A percentile compares a stretch with the other conserved stretches of the same genome.
phyloP scores from a whole-genome alignment of 108 stramenopile species.

The Chaetoceros tenuissimus region DNA sequence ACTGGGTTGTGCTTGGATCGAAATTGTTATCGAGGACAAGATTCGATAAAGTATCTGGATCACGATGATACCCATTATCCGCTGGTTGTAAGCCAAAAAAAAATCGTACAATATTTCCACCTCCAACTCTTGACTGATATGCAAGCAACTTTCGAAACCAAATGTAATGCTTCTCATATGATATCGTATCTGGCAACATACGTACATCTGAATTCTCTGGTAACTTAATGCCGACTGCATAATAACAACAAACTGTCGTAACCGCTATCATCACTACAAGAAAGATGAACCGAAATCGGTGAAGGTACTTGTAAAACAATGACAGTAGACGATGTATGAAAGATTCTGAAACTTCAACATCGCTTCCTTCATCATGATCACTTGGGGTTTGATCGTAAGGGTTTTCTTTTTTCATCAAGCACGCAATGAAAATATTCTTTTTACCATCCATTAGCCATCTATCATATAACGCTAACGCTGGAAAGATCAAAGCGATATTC shows the following conservation, averaged over 20 bases:
- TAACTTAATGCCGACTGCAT: not conserved
- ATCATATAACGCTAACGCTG: constrained; percentile 49
- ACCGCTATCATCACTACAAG: not conserved
- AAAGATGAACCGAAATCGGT: not conserved
- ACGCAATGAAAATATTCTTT: not conserved
- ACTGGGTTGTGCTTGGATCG: constrained; percentile 23
- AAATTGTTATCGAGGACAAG: constrained; percentile 38
- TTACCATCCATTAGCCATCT: not conserved
- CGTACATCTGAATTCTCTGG: not conserved
- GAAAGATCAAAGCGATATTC: constrained; percentile 37
- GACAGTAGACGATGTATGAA: not conserved
- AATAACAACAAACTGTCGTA: not conserved
- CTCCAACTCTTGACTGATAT: not conserved
- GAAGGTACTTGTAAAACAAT: not conserved
- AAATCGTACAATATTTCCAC: constrained; percentile 6
- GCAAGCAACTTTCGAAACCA: not conserved
- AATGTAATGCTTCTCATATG: not conserved
- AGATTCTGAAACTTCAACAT: not conserved
- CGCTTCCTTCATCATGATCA: not conserved
- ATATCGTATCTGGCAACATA: not conserved
- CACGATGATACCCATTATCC: constrained; percentile 37
- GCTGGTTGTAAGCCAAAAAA: constrained; percentile 28
- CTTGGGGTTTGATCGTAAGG: not conserved
- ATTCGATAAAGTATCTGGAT: constrained; percentile 27
- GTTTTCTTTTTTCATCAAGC: constrained; percentile 3